Conservation (phyloP, 2,329 filamentous ascomycete species). For the Alternaria sp. region DNA sequence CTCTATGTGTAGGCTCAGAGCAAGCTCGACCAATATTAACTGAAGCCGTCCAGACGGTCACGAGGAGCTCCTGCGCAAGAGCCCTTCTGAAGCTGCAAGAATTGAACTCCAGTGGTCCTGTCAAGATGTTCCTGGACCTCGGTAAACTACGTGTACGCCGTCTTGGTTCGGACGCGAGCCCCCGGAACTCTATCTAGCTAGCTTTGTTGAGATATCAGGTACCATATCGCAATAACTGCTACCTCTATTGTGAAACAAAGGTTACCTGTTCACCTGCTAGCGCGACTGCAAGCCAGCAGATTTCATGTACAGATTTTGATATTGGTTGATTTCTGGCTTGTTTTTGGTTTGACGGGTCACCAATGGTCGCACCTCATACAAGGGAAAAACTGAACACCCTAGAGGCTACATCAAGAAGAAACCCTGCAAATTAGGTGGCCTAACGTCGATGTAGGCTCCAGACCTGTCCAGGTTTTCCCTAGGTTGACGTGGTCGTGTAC, state of each 20-base stretch:
- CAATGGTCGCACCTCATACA: not conserved
- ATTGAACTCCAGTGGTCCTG: not conserved
- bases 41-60: not conserved
- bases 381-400: not conserved
- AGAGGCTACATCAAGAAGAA: not conserved
- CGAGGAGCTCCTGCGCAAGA: not conserved
- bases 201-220: not conserved
- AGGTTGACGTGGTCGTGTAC: not conserved
- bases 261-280: not conserved
- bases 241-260: not conserved
- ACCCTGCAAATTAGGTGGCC: not conserved
- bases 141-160: not conserved
- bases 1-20: not conserved
- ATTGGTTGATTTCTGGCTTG: not conserved
- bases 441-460: not conserved
- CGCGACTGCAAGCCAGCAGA: not conserved
- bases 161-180: not conserved
- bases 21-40: not conserved
- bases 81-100: not conserved
- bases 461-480: not conserved
- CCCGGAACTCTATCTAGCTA: not conserved
- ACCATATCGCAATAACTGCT: not conserved
- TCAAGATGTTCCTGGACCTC: not conserved
- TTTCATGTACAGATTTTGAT: not conserved
- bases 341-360: not conserved